Base-by-base conservation (phyloP, 306 rosid species). In the Trifolium fragiferum region DNA sequence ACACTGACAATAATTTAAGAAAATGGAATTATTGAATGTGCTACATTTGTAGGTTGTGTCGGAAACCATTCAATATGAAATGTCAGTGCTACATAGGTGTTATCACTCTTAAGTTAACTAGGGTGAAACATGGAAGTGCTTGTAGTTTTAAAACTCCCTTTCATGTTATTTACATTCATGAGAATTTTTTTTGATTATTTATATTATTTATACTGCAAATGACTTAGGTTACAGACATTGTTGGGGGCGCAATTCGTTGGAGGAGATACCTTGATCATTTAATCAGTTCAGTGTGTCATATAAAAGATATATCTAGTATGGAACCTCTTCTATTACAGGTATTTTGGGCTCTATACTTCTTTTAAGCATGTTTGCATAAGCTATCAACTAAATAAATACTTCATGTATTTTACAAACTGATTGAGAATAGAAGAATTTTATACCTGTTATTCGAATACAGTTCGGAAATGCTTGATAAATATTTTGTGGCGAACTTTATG, bases 291-390 rank as follows among this genome's bases (percentile, higher is more conserved):
- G 47, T 92, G 10, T 87, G 88, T 78, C 87, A 71, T 23, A 89
- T 85, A 61, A 87, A 87, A 57, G 88, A 88, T 73, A 82, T 86
- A 67, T 87, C 78, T 59, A 74, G 84, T 66, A 84, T 92, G 89
- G 98, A 92, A 64, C 98, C 96, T 25, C 93, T 92, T 74, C 96
- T 92, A 66, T 78, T 92, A 80, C 98, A 92, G 96, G 97, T 89
- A 70, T 8, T 59, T 51, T 66, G 32, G 32, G 63, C 18, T 71
- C 19, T 50, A 30, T 30, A 14, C 47, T 70, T 85, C 54, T 75
- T 14, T 30, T 43, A 37, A 15, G 13, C 50, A 33, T 46, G 19
- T 67, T 57, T 43, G 43, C 50, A 8, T 20, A 41, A 59, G 47
- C 13, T 58, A 50, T 73, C 47, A 43, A 66, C 49, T 18, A 4